Evolutionary conservation across 257 asterid species (phyloP).

Genomic region (Salvia splendens): DNA sequence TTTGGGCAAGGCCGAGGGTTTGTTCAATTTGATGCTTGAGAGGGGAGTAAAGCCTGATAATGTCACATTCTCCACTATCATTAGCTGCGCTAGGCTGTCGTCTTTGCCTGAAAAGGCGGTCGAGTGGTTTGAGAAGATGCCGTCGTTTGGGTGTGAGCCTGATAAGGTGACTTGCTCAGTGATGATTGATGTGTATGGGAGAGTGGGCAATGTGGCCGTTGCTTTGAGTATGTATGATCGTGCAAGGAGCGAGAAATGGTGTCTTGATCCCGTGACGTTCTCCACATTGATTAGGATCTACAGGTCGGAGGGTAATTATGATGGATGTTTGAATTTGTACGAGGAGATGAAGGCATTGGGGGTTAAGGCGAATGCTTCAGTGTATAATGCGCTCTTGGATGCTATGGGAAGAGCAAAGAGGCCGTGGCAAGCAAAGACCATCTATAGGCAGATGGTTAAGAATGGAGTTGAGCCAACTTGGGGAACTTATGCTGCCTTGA

Average conservation of each 20-base stretch:
- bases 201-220: conserved; percentile 67
- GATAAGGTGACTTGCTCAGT: conserved; percentile 73
- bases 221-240: conserved; percentile 82
- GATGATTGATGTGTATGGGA: conserved; percentile 86
- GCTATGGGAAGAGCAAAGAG: conserved; percentile 98
- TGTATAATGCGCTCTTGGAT: conserved; percentile 76
- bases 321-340: conserved; percentile 87
- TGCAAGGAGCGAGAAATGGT: conserved; percentile 84
- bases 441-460: conserved; percentile 65
- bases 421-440: conserved; percentile 84
- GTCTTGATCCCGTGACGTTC: conserved; percentile 72
- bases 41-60: conserved; percentile 80
- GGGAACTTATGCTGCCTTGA: conserved; percentile 76
- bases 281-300: conserved; percentile 68
- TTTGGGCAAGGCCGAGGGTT: conserved; percentile 51
- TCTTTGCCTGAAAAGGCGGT: conserved; percentile 75
- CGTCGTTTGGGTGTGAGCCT: conserved; percentile 65
- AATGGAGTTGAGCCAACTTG: conserved; percentile 62
- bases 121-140: conserved; percentile 87
- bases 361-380: conserved; percentile 57
- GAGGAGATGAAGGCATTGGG: conserved; percentile 91
- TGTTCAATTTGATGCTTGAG: conserved; percentile 69
- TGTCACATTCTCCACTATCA: conserved; percentile 77
- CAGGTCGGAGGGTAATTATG: conserved; percentile 70
- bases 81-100: conserved; percentile 84